phyloP scores from a whole-genome alignment of 2,329 filamentous ascomycete species.

The Clarireedia monteithiana region DNA sequence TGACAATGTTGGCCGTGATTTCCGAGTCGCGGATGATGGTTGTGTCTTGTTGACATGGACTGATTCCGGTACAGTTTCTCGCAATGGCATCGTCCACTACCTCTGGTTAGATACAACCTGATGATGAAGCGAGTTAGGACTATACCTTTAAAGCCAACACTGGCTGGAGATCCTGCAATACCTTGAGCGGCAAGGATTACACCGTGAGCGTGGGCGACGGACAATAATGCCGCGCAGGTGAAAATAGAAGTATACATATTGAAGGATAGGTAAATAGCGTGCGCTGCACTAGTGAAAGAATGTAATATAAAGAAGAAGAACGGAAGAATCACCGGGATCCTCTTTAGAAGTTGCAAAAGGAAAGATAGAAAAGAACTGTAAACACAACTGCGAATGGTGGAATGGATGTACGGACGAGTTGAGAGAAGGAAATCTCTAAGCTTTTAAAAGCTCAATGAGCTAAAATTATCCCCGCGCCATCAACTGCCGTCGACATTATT shows the following conservation, averaged over 20 bases:
- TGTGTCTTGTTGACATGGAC: constrained; percentile 58
- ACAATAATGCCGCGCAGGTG: not conserved
- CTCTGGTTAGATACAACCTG: not conserved
- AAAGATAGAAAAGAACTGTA: not conserved
- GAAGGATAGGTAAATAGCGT: not conserved
- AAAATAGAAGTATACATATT: not conserved
- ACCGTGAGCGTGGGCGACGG: not conserved
- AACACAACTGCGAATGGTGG: not conserved
- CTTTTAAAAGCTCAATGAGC: not conserved
- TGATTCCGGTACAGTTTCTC: constrained; percentile 55
- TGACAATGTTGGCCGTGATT: constrained; percentile 44
- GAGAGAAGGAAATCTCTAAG: not conserved
- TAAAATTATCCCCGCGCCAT: not conserved
- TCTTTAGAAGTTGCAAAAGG: not conserved
- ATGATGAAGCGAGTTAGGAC: not conserved
- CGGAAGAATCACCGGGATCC: constrained; percentile 7
- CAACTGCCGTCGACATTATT: not conserved
- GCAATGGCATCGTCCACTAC: constrained; percentile 46
- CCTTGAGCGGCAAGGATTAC: not conserved
- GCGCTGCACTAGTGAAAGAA: constrained; percentile 6
- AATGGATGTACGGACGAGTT: not conserved
- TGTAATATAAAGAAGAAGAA: not conserved
- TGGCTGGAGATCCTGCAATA: not conserved
- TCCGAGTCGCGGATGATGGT: constrained; percentile 55
- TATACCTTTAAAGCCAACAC: not conserved